Conservation (phyloP, 805 yeast genomes). For the Pichia phayaonensis region DNA sequence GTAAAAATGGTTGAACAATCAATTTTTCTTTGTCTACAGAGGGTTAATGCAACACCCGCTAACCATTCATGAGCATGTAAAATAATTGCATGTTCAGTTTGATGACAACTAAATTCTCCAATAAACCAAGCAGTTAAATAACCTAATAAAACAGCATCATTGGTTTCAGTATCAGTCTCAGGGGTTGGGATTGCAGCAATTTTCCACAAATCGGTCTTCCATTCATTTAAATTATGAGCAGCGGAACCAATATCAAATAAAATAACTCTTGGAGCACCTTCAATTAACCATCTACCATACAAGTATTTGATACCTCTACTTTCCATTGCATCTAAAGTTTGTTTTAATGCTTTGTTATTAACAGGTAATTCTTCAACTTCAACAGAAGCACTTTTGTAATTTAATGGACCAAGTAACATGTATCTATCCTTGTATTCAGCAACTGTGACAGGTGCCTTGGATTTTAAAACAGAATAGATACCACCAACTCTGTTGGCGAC, state of each 20-base stretch:
- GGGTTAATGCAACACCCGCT: constrained; percentile 92
- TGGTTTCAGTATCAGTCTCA: constrained; percentile 76
- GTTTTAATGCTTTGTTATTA: constrained; percentile 40
- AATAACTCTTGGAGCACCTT: constrained; percentile 92
- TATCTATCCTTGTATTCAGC: constrained; percentile 88
- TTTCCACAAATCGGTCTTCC: constrained; percentile 93
- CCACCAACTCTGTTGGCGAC: constrained; percentile 98
- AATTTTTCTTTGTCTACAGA: constrained; percentile 83
- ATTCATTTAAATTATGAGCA: constrained; percentile 62
- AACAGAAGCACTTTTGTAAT: constrained; percentile 62
- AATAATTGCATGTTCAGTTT: constrained; percentile 80
- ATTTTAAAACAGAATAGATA: constrained; percentile 90
- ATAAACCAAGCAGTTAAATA: constrained; percentile 95
- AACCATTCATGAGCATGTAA: constrained; percentile 98
- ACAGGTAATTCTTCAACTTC: constrained; percentile 71
- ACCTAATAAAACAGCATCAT: constrained; percentile 88
- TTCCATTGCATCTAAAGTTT: constrained; percentile 69
- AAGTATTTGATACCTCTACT: constrained; percentile 73
- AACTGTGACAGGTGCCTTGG: constrained; percentile 94
- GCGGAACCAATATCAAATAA: constrained; percentile 83
- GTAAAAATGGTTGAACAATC: constrained; percentile 95
- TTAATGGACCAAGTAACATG: constrained; percentile 79
- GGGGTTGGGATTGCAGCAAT: constrained; percentile 92
- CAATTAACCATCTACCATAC: constrained; percentile 95
- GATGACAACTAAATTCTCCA: constrained; percentile 85